phyloP scores from a whole-genome alignment of 106 monocot genomes.

The Acorus calamus region DNA sequence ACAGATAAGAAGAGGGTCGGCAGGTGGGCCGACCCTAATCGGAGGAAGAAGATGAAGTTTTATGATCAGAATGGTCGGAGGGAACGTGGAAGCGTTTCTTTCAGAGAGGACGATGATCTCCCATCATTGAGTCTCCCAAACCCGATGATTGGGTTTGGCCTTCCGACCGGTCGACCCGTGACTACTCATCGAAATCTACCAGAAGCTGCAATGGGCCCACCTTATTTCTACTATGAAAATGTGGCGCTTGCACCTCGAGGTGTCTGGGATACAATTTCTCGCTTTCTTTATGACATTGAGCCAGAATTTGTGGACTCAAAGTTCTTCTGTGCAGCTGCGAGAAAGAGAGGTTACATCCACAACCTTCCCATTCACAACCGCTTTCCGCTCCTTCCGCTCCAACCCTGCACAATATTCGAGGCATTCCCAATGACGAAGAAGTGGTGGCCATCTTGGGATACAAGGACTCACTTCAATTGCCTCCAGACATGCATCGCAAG shows the following conservation, averaged over 20 bases:
- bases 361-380: no score
- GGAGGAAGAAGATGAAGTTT: neutral
- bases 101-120: neutral
- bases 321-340: constrained; percentile 48
- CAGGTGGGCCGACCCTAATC: neutral
- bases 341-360: constrained; percentile 66
- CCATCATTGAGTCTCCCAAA: constrained; percentile 26
- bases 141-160: constrained; percentile 77
- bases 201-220: constrained; percentile 55
- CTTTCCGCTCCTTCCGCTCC: no score
- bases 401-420: no score
- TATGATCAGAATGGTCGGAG: neutral
- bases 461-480: no score
- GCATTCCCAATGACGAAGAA: no score
- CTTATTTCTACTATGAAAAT: constrained; percentile 88
- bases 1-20: constrained; percentile 1
- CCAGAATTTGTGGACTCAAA: constrained; percentile 88
- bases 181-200: constrained; percentile 36
- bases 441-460: no score
- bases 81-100: neutral
- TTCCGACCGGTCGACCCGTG: constrained; percentile 27
- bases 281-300: constrained; percentile 50
- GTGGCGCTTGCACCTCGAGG: constrained; percentile 80
- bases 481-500: no score
- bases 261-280: constrained; percentile 64